Evolutionary conservation across 331 rosid species (phyloP).

Genomic region (Erythrophleum ivorense): DNA sequence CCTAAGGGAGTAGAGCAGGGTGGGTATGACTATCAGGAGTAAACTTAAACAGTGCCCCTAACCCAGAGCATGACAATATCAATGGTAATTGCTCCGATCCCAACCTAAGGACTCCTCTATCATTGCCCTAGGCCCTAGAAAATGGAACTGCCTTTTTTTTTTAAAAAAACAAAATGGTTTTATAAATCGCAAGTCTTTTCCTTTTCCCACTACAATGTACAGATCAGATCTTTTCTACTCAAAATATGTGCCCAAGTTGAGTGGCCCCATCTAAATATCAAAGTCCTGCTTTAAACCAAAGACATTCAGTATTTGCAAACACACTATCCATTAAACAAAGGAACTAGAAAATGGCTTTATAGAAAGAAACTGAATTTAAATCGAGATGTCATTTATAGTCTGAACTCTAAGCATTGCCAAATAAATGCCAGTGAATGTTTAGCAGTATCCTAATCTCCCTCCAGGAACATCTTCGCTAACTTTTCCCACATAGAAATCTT

Average conservation of each 20-base stretch:
- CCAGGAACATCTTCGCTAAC: background rate
- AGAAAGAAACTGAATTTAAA: background rate
- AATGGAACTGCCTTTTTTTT: too few relatives aligned
- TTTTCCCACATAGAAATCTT: background rate
- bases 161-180: background rate
- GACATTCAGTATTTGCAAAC: too few relatives aligned
- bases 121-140: background rate
- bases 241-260: background rate
- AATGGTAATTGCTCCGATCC: too few relatives aligned
- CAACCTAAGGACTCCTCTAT: background rate
- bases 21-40: background rate
- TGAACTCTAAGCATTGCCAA: background rate
- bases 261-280: constrained; percentile 1
- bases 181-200: background rate
- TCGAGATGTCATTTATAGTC: background rate
- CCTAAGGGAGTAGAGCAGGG: background rate
- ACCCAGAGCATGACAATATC: background rate
- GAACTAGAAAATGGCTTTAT: background rate
- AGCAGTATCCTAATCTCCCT: constrained; percentile 18
- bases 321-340: too few relatives aligned
- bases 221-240: background rate
- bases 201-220: background rate
- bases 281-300: background rate
- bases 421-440: background rate
- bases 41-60: background rate